phyloP scores from a whole-genome alignment of 805 yeast genomes.

The Candida suzukii region DNA sequence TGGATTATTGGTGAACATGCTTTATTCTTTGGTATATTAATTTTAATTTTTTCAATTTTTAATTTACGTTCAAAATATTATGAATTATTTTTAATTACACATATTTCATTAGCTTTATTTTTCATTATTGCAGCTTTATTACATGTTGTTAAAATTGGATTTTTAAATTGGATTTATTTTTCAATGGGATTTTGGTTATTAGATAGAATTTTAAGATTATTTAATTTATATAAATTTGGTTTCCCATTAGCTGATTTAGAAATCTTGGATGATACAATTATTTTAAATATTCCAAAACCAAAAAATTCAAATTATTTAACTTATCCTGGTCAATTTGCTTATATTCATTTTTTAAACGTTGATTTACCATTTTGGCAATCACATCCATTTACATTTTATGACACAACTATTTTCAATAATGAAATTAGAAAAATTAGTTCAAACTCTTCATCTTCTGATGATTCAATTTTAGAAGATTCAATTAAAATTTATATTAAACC shows the following conservation, averaged over 20 bases:
- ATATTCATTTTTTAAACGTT: conserved; percentile 35
- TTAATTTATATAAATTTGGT: conserved; percentile 26
- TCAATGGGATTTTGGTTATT: conserved; percentile 32
- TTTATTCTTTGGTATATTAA: conserved; percentile 29
- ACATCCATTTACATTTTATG: conserved; percentile 51
- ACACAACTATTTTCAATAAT: conserved; percentile 2
- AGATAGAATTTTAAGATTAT: conserved; percentile 32
- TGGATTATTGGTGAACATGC: conserved; percentile 22
- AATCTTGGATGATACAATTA: conserved; percentile 13
- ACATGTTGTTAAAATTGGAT: conserved; percentile 34
- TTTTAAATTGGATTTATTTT: conserved; percentile 32
- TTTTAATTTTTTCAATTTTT: conserved; percentile 40
- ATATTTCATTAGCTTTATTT: conserved; percentile 35
- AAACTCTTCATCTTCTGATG: no score
- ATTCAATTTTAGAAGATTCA: no score
- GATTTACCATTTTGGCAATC: conserved; percentile 47
- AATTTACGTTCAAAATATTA: conserved; percentile 39
- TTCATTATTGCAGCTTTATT: conserved; percentile 42
- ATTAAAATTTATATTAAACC: conserved; percentile 38
- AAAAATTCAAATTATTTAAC: conserved; percentile 29
- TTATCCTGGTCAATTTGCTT: conserved; percentile 54
- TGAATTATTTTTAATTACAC: conserved; percentile 36
- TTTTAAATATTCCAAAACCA: conserved; percentile 34
- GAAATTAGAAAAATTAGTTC: conserved; percentile 16
- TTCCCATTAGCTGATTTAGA: conserved; percentile 10